Evolutionary conservation across 139 green algal genomes (phyloP).

Genomic region (Volvox africanus): DNA sequence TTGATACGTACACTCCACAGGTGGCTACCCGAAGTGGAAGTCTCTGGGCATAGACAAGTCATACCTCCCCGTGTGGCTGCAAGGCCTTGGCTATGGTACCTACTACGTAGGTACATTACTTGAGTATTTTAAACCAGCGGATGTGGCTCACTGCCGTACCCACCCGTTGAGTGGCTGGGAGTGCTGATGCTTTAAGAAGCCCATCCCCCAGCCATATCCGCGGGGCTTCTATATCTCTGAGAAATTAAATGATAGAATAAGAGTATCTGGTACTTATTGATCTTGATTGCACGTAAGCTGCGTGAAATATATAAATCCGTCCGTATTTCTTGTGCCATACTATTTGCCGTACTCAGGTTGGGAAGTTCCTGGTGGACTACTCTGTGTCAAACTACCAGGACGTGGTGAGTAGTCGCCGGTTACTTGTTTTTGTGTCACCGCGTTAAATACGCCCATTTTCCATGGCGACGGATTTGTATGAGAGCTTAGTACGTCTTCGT

Average conservation of each 20-base stretch:
- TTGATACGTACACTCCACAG: background rate
- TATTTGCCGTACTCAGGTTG: slow-evolving; percentile 21
- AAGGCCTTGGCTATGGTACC: slow-evolving; percentile 46
- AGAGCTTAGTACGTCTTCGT: no score
- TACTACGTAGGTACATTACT: slow-evolving; percentile 17
- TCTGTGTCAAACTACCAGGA: slow-evolving; percentile 3
- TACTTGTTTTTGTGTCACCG: no score
- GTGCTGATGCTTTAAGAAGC: no score
- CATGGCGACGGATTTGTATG: no score
- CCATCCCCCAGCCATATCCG: no score
- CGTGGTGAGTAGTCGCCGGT: background rate
- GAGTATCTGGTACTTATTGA: background rate
- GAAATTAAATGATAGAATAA: no score
- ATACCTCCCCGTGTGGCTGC: slow-evolving; percentile 49
- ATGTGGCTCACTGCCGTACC: no score
- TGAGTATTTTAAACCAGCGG: background rate
- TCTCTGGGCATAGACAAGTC: slow-evolving; percentile 29
- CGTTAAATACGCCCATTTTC: no score
- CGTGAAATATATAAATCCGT: background rate
- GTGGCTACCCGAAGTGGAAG: slow-evolving; percentile 47
- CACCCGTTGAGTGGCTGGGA: no score
- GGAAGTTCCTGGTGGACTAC: slow-evolving; percentile 50
- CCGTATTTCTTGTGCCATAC: background rate
- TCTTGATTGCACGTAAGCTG: background rate
- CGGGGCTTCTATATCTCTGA: no score